These are phyloP conservation scores for Melaleuca alternifolia DNA, from an alignment of 345 rosid species.

Conservation along the genomic window DNA sequence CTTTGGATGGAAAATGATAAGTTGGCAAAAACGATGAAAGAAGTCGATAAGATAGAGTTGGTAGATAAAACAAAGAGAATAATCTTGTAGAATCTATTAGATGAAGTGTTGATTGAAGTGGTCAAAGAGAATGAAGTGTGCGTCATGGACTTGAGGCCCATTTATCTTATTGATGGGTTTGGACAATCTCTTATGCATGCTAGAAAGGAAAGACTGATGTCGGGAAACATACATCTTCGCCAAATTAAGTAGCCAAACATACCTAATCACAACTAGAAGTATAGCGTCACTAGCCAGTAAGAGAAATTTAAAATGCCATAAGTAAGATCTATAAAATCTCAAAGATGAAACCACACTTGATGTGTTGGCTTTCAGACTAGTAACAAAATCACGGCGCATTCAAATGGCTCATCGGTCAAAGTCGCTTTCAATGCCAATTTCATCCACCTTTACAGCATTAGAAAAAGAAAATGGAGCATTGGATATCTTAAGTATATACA, in stretches of 20 bases:
- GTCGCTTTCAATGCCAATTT: neutral
- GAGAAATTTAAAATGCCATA: too few relatives aligned
- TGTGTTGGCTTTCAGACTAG: too few relatives aligned
- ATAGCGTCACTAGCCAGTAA: too few relatives aligned
- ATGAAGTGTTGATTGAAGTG: neutral
- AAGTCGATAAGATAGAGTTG: neutral
- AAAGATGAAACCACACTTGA: too few relatives aligned
- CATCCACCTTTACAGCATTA: fast-evolving
- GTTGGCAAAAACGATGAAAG: neutral
- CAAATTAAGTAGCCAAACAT: neutral
- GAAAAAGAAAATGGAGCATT: neutral
- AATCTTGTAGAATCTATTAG: neutral
- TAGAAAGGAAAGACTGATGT: neutral
- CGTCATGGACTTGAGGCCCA: neutral
- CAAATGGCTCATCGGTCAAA: neutral
- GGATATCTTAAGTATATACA: neutral
- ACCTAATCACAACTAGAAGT: neutral
- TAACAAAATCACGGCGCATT: too few relatives aligned
- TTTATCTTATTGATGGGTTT: neutral
- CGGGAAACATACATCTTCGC: neutral
- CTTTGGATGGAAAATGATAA: neutral
- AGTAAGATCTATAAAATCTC: too few relatives aligned
- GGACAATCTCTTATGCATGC: neutral
- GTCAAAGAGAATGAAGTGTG: neutral
- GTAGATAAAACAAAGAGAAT: neutral